phyloP scores from a whole-genome alignment of 805 yeast genomes.

The Candida berthetii region DNA sequence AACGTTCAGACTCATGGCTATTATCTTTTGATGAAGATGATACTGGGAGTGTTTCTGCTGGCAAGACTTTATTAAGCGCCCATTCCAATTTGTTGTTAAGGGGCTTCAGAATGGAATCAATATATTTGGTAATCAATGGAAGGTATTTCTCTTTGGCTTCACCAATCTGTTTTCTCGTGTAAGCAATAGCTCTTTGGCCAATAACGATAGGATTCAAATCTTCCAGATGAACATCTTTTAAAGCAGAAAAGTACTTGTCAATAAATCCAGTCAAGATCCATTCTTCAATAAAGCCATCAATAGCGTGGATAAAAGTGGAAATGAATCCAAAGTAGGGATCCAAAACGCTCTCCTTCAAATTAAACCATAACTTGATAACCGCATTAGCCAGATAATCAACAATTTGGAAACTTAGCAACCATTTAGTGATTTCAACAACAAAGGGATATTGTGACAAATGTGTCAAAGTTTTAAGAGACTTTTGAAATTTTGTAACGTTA shows the following conservation, averaged over 20 bases:
- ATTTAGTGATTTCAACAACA: not conserved
- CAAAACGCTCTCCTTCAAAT: not conserved
- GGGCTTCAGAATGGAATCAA: not conserved
- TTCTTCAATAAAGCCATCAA: not conserved
- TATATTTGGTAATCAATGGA: not conserved
- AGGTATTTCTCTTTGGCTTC: not conserved
- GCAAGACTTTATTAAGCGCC: not conserved
- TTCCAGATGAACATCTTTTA: not conserved
- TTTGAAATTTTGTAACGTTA: not conserved
- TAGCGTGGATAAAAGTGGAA: not conserved
- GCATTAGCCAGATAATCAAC: not conserved
- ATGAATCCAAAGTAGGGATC: not conserved
- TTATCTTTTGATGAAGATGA: not conserved
- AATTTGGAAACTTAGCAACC: not conserved
- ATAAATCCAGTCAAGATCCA: not conserved
- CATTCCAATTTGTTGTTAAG: not conserved
- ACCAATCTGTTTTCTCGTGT: not conserved
- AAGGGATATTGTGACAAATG: not conserved
- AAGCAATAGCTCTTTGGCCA: not conserved
- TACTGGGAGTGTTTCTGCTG: too few species aligned
- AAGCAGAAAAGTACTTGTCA: not conserved
- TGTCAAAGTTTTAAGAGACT: not conserved
- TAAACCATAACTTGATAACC: not conserved
- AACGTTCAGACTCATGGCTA: not conserved
- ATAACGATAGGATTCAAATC: not conserved